A percentile compares a stretch with the other conserved stretches of the same genome.
phyloP scores from a whole-genome alignment of 2,329 filamentous ascomycete genomes.

The Colletotrichum sp. region DNA sequence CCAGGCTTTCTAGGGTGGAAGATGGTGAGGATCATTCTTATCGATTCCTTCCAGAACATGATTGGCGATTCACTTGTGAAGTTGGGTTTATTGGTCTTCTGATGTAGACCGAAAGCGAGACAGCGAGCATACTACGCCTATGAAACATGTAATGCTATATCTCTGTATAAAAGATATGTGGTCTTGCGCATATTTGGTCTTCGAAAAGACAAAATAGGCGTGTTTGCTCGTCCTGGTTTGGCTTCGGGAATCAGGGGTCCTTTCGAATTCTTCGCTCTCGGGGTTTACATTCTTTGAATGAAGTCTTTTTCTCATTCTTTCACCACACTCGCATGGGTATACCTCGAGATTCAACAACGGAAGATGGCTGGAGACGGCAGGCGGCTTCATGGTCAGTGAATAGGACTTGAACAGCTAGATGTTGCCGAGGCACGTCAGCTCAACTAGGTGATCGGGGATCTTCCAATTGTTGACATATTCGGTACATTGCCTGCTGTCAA shows the following conservation, averaged over 20 bases:
- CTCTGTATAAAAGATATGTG: neutral
- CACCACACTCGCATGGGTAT: neutral
- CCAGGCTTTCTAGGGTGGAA: fast-evolving
- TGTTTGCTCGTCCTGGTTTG: neutral
- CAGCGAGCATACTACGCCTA: too few relatives aligned
- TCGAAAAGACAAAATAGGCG: neutral
- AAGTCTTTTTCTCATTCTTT: neutral
- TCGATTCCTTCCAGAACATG: neutral
- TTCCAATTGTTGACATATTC: too few relatives aligned
- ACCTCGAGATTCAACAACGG: neutral
- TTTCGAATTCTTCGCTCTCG: neutral
- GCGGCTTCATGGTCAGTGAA: fast-evolving
- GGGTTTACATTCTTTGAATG: neutral
- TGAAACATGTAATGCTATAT: neutral
- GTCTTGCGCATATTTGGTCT: neutral
- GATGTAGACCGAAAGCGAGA: neutral
- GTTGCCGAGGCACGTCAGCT: neutral
- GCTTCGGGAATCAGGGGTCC: neutral
- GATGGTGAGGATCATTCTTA: fast-evolving
- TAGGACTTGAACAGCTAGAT: neutral
- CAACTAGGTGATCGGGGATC: neutral
- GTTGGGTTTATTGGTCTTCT: neutral
- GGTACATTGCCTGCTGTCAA: too few relatives aligned
- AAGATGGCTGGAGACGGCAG: neutral
- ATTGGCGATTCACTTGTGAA: neutral